Evolutionary conservation across 768 basidiomycete genomes (phyloP), one percentile per base, ranked within the genome.

Genomic region (Chalciporus pseudorubinellus): DNA sequence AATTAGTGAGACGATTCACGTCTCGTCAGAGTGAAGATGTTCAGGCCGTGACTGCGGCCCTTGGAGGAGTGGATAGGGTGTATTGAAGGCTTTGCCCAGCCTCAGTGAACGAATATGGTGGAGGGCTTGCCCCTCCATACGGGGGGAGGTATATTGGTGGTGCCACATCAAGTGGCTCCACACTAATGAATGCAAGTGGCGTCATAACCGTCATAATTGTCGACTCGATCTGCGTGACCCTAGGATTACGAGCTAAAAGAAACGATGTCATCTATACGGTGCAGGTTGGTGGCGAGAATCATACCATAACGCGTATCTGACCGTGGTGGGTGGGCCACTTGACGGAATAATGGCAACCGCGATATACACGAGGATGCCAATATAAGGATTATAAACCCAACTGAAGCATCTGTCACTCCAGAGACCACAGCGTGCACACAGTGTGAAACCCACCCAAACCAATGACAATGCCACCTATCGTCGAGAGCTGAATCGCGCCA

Each of bases 311-410:
- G n/a, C n/a, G n/a, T n/a, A n/a, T n/a, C n/a, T n/a, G n/a, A n/a
- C n/a, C n/a, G n/a, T n/a, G n/a, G n/a, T n/a, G n/a, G n/a, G n/a
- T n/a, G n/a, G n/a, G n/a, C n/a, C 9, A 43, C 3, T 24, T 21
- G 22, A 14, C 26, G 38, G 18, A 45, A 24, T 36, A 31, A 50
- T 2, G 39, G 34, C 4, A 40, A 16, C 16, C 53, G 48, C 39
- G 53, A 54, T 14, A 56, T 13, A 21, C 19, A 48, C 4, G 31
- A 36, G 40, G 18, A 26, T 8, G 22, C 40, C 0, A 54, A 3
- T 18, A 63, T 13, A 46, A 63, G 62, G 12, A 34, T 1, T 38
- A 44, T 12, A 20, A 61, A 63, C 38, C 40, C 24, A 14, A 56
- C 62, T 63, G 42, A 14, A 42, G 9, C 7, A 19, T 36, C 31